Percentiles rank a stretch among this genome's conserved stretches.
These are phyloP conservation scores for Colletotrichum zoysiae DNA, from an alignment of 2,329 filamentous ascomycete species.

Conservation along the genomic window DNA sequence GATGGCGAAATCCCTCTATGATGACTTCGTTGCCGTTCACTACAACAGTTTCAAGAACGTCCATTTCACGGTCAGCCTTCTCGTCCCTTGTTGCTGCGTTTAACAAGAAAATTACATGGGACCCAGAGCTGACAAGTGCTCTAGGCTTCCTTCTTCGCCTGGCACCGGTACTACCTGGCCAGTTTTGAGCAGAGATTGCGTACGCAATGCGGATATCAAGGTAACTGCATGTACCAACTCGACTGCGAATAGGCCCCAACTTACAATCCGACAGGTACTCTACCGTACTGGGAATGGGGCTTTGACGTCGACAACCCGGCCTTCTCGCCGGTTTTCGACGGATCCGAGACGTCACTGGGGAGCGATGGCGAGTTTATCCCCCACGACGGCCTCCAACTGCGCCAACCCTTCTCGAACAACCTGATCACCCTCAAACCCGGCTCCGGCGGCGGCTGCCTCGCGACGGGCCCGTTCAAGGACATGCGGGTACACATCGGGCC, in stretches of 20 bases:
- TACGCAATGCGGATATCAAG: conserved; percentile 40
- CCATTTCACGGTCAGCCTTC: conserved; percentile 32
- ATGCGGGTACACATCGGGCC: conserved; percentile 56
- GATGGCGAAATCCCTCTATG: conserved; percentile 43
- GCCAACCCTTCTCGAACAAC: conserved; percentile 34
- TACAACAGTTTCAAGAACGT: conserved; percentile 30
- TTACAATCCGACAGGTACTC: conserved; percentile 19
- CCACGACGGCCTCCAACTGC: conserved; percentile 43
- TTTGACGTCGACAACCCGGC: conserved; percentile 46
- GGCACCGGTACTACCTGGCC: conserved; percentile 41
- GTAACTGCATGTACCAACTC: not conserved
- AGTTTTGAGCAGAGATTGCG: conserved; percentile 41
- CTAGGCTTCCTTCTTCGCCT: conserved; percentile 40
- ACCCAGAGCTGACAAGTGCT: no score
- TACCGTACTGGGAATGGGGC: conserved; percentile 43
- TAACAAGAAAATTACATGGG: no score
- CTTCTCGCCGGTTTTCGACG: conserved; percentile 56
- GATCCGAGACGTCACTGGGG: conserved; percentile 54
- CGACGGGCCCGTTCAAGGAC: conserved; percentile 53
- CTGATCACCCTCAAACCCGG: conserved; percentile 56
- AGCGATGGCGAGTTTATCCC: conserved; percentile 53
- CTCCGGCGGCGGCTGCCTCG: conserved; percentile 62
- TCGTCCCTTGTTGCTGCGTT: no score
- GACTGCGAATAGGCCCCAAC: fast-evolving
- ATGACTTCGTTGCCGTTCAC: conserved; percentile 45